phyloP scores from a whole-genome alignment of 345 rosid species.

The Fremontodendron californicum region DNA sequence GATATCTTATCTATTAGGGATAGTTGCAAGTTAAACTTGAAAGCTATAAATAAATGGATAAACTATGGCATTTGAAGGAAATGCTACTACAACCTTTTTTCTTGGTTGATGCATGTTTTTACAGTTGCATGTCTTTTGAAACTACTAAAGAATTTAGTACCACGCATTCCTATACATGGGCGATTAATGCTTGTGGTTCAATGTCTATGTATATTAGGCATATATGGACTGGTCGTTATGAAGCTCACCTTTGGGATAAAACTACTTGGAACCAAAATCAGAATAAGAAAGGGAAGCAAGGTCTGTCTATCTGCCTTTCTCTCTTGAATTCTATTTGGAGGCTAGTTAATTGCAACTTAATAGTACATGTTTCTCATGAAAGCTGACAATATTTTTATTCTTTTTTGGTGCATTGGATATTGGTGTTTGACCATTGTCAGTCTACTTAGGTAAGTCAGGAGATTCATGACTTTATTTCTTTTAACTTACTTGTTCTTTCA shows the following conservation, averaged over 20 bases:
- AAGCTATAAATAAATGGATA: not conserved
- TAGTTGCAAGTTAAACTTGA: not conserved
- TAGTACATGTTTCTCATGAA: slow-evolving; percentile 8
- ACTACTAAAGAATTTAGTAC: slow-evolving; percentile 6
- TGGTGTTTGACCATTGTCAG: slow-evolving; percentile 40
- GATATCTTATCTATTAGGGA: not conserved
- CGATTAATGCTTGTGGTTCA: slow-evolving; percentile 14
- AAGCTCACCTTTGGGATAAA: slow-evolving; percentile 99
- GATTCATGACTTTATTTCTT: not conserved
- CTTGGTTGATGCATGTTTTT: not conserved
- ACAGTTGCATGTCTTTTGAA: slow-evolving; percentile 1
- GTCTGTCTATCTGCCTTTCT: slow-evolving; percentile 30
- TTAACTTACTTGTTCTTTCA: not conserved
- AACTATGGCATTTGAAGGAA: not conserved
- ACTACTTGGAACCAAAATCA: slow-evolving; percentile 98
- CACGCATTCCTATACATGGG: not conserved
- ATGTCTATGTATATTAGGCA: slow-evolving; percentile 45
- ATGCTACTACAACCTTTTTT: not conserved
- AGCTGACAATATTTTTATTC: slow-evolving; percentile 36
- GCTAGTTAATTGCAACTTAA: not conserved
- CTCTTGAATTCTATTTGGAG: not conserved
- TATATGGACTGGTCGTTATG: slow-evolving; percentile 99
- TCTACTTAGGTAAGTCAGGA: slow-evolving; percentile 76
- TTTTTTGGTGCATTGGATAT: slow-evolving; percentile 28
- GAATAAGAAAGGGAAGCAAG: slow-evolving; percentile 99